Base-by-base conservation (phyloP, 768 basidiomycete species). In the Coprinopsis sp. region DNA sequence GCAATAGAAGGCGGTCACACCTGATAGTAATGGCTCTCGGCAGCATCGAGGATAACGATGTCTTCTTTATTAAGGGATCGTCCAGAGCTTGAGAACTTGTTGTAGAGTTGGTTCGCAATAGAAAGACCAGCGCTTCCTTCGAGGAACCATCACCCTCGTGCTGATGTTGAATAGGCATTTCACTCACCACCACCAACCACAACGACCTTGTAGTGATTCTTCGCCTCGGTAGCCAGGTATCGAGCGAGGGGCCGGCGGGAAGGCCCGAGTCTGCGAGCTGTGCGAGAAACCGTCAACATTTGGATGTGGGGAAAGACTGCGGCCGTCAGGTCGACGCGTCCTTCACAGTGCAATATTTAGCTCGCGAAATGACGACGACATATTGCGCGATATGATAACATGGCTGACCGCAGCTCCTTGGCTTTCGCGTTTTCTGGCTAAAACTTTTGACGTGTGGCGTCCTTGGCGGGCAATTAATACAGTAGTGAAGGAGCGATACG, bases 51-150 rank as follows among this genome's bases (percentile, higher is more conserved):
- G 46, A 98, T 84, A 5, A 81, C 89, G 37, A 98, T 81, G 61
- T 97, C 94, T 19, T 82, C 87, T 16, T 72, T 63, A 33, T 73
- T 78, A 29, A 96, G 62, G 23, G 77, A 63, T 52, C 84, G 83
- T 7, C 83, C 85, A 34, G 84, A 81, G 11, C 73, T 69, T 52
- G 76, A 74, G 63, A 96, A 92, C 24, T 83, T 76, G 56, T 91
- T 71, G 62, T 84, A 89, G 37, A 98, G 80, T 66, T 97, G 93
- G 54, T 88, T 84, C 29, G 94, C 91, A 28, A 86, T 85, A 31
- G 82, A 77, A 34, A 96, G 63, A 29, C 93, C 93, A 42, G 76
- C 91, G 22, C 81, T 81, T 38, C 92, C 91, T 94, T 60, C 41
- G 29, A 50, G 48, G 46, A 19, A 49, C 42, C 46, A 23, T 29